These are phyloP conservation scores for Rhizopogon vinicolor DNA, from an alignment of 768 basidiomycete genomes.

Conservation along the genomic window DNA sequence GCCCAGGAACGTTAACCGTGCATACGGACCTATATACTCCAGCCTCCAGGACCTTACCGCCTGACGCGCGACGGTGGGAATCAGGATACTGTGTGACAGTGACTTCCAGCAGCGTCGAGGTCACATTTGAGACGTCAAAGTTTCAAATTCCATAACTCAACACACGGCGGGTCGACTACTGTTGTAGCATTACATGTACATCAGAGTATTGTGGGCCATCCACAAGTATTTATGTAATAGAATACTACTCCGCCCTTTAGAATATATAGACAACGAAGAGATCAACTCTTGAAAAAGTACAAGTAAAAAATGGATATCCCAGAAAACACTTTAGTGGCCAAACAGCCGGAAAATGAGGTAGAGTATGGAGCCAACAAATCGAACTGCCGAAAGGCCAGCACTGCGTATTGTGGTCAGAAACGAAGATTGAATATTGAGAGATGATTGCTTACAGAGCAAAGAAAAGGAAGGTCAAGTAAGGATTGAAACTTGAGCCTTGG, in stretches of 20 bases:
- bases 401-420: slow-evolving; percentile 28
- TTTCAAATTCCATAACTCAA: background rate
- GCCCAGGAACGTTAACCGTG: no score
- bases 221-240: background rate
- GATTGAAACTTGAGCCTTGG: slow-evolving; percentile 66
- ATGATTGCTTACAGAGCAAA: slow-evolving; percentile 41
- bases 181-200: background rate
- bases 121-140: no score
- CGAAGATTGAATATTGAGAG: background rate
- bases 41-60: no score
- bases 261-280: background rate
- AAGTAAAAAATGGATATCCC: background rate
- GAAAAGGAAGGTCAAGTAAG: slow-evolving; percentile 86
- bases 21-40: no score
- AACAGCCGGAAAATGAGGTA: slow-evolving; percentile 77
- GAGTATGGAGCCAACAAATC: slow-evolving; percentile 73
- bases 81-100: no score
- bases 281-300: background rate
- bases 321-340: slow-evolving; percentile 27
- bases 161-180: background rate
- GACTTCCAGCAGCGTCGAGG: no score
- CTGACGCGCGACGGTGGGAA: no score
- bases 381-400: slow-evolving; percentile 74
- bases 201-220: background rate
- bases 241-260: no score